These are phyloP conservation scores for Corymbia citriodora DNA, from an alignment of 441 rosid species.

Conservation along the genomic window DNA sequence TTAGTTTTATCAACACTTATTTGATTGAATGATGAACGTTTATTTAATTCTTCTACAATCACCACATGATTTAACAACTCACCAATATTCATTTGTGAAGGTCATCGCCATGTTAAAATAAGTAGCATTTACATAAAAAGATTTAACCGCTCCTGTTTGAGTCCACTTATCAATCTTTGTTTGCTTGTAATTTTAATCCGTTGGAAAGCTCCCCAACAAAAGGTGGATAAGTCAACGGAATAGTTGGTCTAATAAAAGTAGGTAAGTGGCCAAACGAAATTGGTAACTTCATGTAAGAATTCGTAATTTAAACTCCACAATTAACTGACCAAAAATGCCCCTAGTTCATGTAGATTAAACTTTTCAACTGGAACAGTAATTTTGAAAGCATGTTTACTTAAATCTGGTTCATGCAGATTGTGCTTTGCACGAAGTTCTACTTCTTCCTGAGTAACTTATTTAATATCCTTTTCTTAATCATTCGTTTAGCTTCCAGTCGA, in stretches of 20 bases:
- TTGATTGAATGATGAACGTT: neutral
- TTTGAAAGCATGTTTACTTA: no score
- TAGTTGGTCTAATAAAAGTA: neutral
- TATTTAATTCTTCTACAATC: no score
- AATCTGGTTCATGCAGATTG: no score
- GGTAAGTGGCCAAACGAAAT: neutral
- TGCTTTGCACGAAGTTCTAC: no score
- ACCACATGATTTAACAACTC: neutral
- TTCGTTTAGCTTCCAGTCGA: no score
- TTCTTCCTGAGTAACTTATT: no score
- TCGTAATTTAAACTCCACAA: no score
- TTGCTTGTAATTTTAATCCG: neutral
- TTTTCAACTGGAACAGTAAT: no score
- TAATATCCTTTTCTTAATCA: no score
- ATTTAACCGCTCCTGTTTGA: neutral
- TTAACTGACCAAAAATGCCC: no score
- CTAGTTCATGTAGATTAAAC: no score
- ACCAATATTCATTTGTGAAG: neutral
- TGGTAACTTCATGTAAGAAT: no score
- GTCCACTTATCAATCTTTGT: neutral
- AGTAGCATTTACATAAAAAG: neutral
- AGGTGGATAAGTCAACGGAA: neutral
- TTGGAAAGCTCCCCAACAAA: neutral
- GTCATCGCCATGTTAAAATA: neutral
- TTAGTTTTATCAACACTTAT: neutral